Evolutionary conservation across 305 asterid species (phyloP), one percentile per base, ranked within the genome.

Genomic region (Fraxinus sp.): DNA sequence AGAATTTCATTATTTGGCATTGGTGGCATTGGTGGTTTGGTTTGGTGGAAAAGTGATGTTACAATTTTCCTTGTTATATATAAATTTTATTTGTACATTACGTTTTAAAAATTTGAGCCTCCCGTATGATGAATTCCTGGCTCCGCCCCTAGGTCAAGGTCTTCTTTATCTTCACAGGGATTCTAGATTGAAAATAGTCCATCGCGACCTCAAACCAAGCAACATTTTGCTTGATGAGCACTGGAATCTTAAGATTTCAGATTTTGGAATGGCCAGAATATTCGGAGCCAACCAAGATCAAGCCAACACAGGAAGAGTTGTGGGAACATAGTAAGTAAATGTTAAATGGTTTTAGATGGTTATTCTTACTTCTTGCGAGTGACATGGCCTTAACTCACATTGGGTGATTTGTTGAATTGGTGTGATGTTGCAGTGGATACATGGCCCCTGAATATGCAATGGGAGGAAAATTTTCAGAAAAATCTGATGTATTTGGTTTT

Each of bases 191-290:
- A 90, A 78, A 70, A 87, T 89, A 16, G 86, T 87, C n/a, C 91
- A 89, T 35, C 78, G 90, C 5, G 91, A 89, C 32, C 71, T 89
- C 5, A 89, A 89, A 16, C 86, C 90, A 18, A 88, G 91, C 66
- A 88, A 88, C 57, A 84, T 88, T 37, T 80, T 89, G 79, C 82
- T 89, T 2, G 91, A 85, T 14, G 81, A 84, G 8, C 22, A 89
- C 41, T 87, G 88, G 89, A 86, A 82, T 30, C 89, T 90, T 0
- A 90, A 89, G 84, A 87, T 90, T 28, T 90, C 93, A 11, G 93
- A 90, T 83, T 90, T 90, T 79, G 93, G 91, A 2, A 87, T 89
- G 91, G 92, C 91, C 1, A 87, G 89, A 87, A 89, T 90, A 77
- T 90, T 87, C 30, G 92, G 90, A 36, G 86, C 85, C 74, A 78